Evolutionary conservation across 164 flowering plant species (phyloP), one percentile per base, ranked within the genome.

Genomic region (Berberis thunbergii): DNA sequence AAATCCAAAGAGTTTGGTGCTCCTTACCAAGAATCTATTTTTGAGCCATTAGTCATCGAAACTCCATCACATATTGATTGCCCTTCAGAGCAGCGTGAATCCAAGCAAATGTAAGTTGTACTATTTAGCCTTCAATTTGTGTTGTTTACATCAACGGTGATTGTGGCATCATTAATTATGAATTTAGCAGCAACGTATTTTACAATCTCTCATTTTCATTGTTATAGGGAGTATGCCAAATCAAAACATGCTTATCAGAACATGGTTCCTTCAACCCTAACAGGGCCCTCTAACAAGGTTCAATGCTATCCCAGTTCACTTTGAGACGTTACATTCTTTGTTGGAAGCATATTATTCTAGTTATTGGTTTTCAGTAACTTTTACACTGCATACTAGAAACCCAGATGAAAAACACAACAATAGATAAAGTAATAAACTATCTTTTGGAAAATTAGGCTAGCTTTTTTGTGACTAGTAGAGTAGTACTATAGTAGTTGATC

Each of bases 261-360:
- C 13, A 52, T 50, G 44, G 43, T 74, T 67, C 64, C 80, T 64
- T 66, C 73, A 3, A 48, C 73, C n/a, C 57, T 71, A 41, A 76
- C 66, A 46, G 81, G 83, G 54, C 73, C 87, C 44, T 83, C 90
- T 61, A 79, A 82, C 61, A 54, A 75, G 88, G 94, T 85, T 12
- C 52, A 64, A 60, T 40, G n/a, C 40, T 56, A 11, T 42, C 2
- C 56, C n/a, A 45, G 43, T 7, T 54, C 52, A 6, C 11, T 49
- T 49, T 6, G 6, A 11, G 52, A 49, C 52, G 8, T 26, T 57
- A 11, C 13, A 6, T 6, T 52, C 57, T 48, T 39, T 61, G 7
- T 8, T 58, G 53, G 3, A 10, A 54, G 2, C 2, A 11, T 38
- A 57, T 58, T n/a, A 11, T 13, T 54, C 57, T 11, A 9, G 26